phyloP scores from a whole-genome alignment of 208 protist species.

The Plasmodiophora brassicae region DNA sequence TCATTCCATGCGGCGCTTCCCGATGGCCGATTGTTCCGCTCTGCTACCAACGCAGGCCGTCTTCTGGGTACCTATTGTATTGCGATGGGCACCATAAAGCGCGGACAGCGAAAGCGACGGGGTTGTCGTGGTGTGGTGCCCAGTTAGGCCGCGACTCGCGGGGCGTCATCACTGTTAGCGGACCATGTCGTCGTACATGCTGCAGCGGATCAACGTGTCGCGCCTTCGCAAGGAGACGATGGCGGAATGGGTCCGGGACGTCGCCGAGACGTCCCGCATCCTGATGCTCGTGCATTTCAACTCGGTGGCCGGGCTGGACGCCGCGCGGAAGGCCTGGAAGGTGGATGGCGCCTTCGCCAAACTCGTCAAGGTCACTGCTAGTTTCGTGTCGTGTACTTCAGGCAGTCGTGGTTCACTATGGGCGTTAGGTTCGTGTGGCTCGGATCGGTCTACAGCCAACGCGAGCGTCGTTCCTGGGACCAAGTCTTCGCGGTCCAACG shows the following conservation, averaged over 20 bases:
- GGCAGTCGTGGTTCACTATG: background rate
- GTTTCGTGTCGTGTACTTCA: background rate
- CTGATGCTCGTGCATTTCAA: slow-evolving; percentile 9
- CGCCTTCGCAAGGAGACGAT: background rate
- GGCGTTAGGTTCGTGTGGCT: background rate
- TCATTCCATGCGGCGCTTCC: too few species aligned
- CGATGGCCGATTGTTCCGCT: too few species aligned
- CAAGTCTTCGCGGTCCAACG: background rate
- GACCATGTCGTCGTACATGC: background rate
- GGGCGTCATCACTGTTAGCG: too few species aligned
- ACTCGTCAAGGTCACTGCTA: background rate
- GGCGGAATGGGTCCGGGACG: background rate
- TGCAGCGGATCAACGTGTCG: background rate
- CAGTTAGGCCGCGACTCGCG: too few species aligned
- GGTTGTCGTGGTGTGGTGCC: too few species aligned
- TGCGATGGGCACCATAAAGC: too few species aligned
- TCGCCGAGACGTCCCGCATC: background rate
- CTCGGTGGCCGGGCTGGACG: background rate
- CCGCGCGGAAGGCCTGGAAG: background rate
- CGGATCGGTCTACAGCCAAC: background rate
- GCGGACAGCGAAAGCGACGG: too few species aligned
- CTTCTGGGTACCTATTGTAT: too few species aligned
- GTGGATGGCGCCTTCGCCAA: background rate
- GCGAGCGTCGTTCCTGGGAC: background rate
- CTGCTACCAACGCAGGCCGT: too few species aligned